Base-by-base conservation (phyloP, 2,329 filamentous ascomycete genomes). In the Pseudofabraea citricarpa region DNA sequence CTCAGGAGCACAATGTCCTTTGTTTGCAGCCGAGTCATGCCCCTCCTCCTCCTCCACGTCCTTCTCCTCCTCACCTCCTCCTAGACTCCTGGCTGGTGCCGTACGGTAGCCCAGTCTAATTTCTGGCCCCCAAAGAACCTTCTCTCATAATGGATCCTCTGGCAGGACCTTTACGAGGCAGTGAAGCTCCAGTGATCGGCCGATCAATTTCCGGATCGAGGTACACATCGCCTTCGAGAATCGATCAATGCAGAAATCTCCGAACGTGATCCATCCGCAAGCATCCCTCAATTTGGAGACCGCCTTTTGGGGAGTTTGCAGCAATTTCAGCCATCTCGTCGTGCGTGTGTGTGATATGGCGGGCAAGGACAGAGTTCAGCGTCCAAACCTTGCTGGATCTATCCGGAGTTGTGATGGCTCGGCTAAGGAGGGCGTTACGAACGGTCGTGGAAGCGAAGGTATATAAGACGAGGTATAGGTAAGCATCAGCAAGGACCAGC, bases 201-300 rank as follows among this genome's bases (percentile, higher is more conserved):
- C 35, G 35, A 37, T 37, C 35, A n/a, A 37, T 37, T 22, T 10
- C 35, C n/a, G 15, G 21, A 37, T 21, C 15, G 19, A 21, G 21
- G 19, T 21, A 15, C 35, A 22, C 35, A 37, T 24, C 35, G 35
- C 19, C 19, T 21, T 37, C 18, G 21, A 37, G 35, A 37, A 22
- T 37, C 35, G 35, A 37, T 37, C 35, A 37, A 37, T 22, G 23
- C 19, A 37, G 35, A 37, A 37, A 37, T 37, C 35, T 37, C 35
- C 35, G 35, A 37, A n/a, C 15, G 35, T n/a, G 35, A 19, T 22
- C 16, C 35, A 10, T 22, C 21, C 21, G 19, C 4, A 20, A 22
- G 2, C 9, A 20, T 21, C 18, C 19, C 35, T 22, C 35, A 24
- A 37, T 37, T 22, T n/a, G 19, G 35, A 37, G 13, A 22, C 21